Conservation (phyloP, 176 grass and related monocot genomes). For the Secale cereale region DNA sequence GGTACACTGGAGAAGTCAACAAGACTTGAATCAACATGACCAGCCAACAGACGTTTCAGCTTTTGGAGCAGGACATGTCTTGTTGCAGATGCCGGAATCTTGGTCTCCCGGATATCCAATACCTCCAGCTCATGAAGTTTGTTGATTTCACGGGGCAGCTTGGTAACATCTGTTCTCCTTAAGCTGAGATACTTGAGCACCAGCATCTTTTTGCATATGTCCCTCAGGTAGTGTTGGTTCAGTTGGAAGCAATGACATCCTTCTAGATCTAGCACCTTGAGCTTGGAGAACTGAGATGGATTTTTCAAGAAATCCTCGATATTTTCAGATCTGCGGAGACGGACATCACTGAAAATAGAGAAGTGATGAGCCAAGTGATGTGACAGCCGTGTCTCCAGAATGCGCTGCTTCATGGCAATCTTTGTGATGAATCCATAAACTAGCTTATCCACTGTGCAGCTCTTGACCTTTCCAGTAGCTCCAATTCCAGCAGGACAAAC, state of each 20-base stretch:
- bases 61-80: not conserved
- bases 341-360: slow-evolving; percentile 23
- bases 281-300: not conserved
- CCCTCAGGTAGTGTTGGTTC: not conserved
- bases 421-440: slow-evolving; percentile 11
- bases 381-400: not conserved
- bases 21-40: not conserved
- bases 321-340: not conserved
- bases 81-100: not conserved
- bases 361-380: not conserved
- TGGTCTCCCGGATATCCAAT: slow-evolving; percentile 23
- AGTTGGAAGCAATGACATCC: rapidly evolving
- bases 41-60: slow-evolving; percentile 29
- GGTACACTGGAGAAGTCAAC: too few species aligned
- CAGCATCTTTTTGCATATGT: not conserved
- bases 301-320: not conserved
- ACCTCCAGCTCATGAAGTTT: slow-evolving; percentile 19
- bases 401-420: not conserved
- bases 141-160: not conserved
- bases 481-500: not conserved
- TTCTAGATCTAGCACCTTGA: slow-evolving; percentile 36
- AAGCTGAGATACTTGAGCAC: slow-evolving; percentile 24
- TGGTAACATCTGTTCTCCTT: not conserved
- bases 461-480: not conserved
- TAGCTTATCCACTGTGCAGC: not conserved